Conservation (phyloP, 371 early-diverging fungal species). For the Mucor plumbeus region DNA sequence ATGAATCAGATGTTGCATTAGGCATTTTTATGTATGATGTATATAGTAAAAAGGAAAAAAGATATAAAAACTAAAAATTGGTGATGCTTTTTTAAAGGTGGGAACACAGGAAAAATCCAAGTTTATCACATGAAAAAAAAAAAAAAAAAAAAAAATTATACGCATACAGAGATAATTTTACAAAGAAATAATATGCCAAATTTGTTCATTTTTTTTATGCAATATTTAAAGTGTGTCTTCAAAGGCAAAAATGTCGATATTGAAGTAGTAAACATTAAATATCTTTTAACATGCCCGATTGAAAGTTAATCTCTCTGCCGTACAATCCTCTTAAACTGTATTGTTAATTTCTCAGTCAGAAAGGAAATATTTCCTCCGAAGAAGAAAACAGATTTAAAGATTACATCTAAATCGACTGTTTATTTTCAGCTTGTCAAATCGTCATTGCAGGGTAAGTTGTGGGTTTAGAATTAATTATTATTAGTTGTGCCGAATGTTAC, state of each 20-base stretch:
- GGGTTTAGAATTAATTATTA: slow-evolving; percentile 1
- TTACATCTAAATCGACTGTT: background rate
- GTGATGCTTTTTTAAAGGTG: slow-evolving; percentile 7
- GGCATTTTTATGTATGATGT: background rate
- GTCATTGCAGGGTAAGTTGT: slow-evolving; percentile 6
- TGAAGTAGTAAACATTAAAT: background rate
- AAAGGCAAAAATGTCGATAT: slow-evolving; percentile 13
- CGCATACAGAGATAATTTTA: background rate
- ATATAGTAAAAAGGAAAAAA: background rate
- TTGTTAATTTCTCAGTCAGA: slow-evolving; percentile 15
- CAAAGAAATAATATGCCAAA: slow-evolving; percentile 3
- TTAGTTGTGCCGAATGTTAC: background rate
- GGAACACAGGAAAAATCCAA: background rate
- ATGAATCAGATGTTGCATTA: slow-evolving; percentile 18
- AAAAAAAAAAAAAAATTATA: no score
- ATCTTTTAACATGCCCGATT: slow-evolving; percentile 21
- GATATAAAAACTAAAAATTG: background rate
- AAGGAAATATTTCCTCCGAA: slow-evolving; percentile 29
- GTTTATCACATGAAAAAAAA: slow-evolving; percentile 14
- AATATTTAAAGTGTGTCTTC: slow-evolving; percentile 1
- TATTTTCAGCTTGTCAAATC: background rate
- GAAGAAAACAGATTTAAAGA: slow-evolving; percentile 24
- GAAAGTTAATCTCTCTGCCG: slow-evolving; percentile 32
- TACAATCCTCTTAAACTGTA: slow-evolving; percentile 32
- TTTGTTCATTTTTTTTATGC: background rate